phyloP scores from a whole-genome alignment of 345 rosid genomes.

The Linum lewisii region DNA sequence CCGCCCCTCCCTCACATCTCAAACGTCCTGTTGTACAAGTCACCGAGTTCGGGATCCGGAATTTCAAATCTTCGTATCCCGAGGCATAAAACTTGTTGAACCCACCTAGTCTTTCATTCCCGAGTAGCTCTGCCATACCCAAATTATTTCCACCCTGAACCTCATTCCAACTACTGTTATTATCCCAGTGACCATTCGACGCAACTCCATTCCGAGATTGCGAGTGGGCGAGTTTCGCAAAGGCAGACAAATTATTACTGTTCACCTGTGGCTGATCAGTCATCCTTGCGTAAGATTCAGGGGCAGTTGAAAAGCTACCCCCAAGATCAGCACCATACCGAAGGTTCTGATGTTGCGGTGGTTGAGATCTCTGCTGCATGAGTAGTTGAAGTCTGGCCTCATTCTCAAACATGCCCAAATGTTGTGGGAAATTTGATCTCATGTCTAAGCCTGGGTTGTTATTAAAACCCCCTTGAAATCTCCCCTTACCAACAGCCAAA shows the following conservation, averaged over 20 bases:
- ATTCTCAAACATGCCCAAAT: constrained; percentile 20
- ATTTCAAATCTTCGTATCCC: not conserved
- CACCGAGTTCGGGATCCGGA: not conserved
- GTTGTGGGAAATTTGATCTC: constrained; percentile 19
- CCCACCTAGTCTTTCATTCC: constrained; percentile 25
- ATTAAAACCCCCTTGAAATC: constrained; percentile 17
- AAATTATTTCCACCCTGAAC: constrained; percentile 18
- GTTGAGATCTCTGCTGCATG: constrained; percentile 30
- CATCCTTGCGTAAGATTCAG: constrained; percentile 22
- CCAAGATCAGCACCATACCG: constrained; percentile 15
- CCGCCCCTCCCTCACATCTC: not conserved
- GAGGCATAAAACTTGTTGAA: constrained; percentile 14
- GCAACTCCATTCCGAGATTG: constrained; percentile 20
- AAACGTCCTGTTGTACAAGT: not conserved
- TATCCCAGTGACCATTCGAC: constrained; percentile 33
- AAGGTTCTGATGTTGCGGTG: constrained; percentile 30
- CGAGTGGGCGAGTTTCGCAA: constrained; percentile 22
- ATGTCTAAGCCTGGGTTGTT: constrained; percentile 18
- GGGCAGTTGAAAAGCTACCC: constrained; percentile 27
- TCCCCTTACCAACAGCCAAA: constrained; percentile 31
- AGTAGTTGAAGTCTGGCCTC: constrained; percentile 26
- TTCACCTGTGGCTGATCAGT: constrained; percentile 22
- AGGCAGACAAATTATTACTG: constrained; percentile 19
- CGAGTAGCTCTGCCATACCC: constrained; percentile 23
- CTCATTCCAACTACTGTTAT: constrained; percentile 27